Evolutionary conservation across 2,329 filamentous ascomycete genomes (phyloP), one percentile per base, ranked within the genome.

Genomic region (Xylaria sp.): DNA sequence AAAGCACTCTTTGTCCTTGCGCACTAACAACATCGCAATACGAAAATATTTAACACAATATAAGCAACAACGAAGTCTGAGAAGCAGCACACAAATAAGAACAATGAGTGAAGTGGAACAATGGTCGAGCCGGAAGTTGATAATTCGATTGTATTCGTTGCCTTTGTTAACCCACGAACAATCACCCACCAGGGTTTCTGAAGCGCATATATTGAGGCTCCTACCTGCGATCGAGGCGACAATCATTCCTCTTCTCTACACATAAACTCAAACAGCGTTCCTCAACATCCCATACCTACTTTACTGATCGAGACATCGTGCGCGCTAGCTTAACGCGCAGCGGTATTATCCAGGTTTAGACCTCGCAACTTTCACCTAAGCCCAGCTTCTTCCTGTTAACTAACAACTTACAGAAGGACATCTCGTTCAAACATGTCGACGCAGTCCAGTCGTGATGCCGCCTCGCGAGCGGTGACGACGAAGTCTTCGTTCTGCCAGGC

Each of bases 401-500:
- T 57, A 57, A 57, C 20, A 12, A 15, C 15, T 15, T 6, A 39
- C 20, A 44, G 37, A 57, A n/a, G 10, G 25, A 2, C 9, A 18
- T 20, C 34, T 18, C 15, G 9, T 7, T 3, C 20, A 28, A 44
- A 28, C 8, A 44, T 57, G 55, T 44, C 55, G 12, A 9, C 1
- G 6, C 37, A 57, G 9, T 8, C 20, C 7, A 25, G 12, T 18
- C 34, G 41, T 2, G 34, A 28, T n/a, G 9, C 34, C 28, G 13
- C 39, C 20, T 46, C 6, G 8, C n/a, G 9, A 37, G 23, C n/a
- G 20, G 32, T n/a, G 32, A 39, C 51, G 12, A 55, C 37, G 34
- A 50, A 63, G 25, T 51, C 57, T 10, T 34, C 66, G 1, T 70
- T 66, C 57, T 77, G 74, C 51, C 68, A 71, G 12, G 71, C 69